phyloP scores from a whole-genome alignment of 2,329 filamentous ascomycete genomes.

The Teratosphaeria gauchensis region DNA sequence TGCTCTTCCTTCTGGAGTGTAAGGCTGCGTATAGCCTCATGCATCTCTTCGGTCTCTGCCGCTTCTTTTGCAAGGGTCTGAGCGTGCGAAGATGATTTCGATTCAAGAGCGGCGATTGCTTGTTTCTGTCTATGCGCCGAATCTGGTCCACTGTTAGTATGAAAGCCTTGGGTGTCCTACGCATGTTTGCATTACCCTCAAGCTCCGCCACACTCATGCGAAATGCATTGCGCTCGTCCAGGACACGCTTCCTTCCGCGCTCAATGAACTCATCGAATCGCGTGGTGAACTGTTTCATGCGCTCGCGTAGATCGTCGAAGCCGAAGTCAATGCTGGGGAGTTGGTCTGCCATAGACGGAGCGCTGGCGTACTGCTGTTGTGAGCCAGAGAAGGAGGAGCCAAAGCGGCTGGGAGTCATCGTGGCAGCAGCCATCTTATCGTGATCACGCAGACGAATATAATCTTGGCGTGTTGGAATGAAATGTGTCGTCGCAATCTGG shows the following conservation, averaged over 20 bases:
- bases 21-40: constrained; percentile 48
- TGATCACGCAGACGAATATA: neutral
- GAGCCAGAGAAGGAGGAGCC: constrained; percentile 59
- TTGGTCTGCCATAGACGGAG: constrained; percentile 61
- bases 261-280: constrained; percentile 94
- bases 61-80: constrained; percentile 68
- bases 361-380: constrained; percentile 46
- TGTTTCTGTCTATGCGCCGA: constrained; percentile 82
- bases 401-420: constrained; percentile 46
- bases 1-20: constrained; percentile 47
- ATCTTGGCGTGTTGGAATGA: neutral
- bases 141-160: constrained; percentile 46
- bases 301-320: constrained; percentile 88
- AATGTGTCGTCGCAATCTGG: neutral
- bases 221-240: constrained; percentile 92
- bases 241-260: constrained; percentile 73
- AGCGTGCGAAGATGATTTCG: constrained; percentile 61
- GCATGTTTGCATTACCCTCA: constrained; percentile 52
- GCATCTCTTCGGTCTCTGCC: constrained; percentile 59
- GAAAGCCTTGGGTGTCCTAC: neutral
- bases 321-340: constrained; percentile 90
- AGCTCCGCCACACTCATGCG: constrained; percentile 81
- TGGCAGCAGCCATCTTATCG: constrained; percentile 19
- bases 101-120: constrained; percentile 72
- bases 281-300: constrained; percentile 85